A percentile compares a stretch with the other conserved stretches of the same genome.
Evolutionary conservation across 495 filamentous ascomycete species (phyloP).

Genomic region (Annulohypoxylon nitens): DNA sequence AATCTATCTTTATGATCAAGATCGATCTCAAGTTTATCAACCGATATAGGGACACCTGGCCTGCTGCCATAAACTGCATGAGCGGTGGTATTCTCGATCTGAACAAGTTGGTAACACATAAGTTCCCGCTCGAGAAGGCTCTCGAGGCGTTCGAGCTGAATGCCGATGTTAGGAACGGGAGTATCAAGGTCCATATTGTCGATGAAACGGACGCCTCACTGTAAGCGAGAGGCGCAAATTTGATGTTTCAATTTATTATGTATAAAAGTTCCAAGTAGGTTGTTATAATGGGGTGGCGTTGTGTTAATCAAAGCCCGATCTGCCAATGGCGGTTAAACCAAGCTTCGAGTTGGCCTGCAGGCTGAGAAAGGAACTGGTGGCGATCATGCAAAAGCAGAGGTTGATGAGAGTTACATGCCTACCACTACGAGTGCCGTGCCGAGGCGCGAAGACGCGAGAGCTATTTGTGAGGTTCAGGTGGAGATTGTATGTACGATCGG

Average conservation of each 20-base stretch:
- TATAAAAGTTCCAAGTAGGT: conserved; percentile 29
- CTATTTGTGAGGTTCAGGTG: neutral
- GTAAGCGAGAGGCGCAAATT: conserved; percentile 20
- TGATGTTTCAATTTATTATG: conserved; percentile 12
- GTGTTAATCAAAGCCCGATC: conserved; percentile 17
- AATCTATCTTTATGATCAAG: conserved; percentile 46
- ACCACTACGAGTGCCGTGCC: conserved; percentile 4
- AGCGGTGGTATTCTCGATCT: conserved; percentile 68
- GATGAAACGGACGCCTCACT: conserved; percentile 60
- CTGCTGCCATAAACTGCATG: conserved; percentile 64
- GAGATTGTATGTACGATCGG: conserved; percentile 32
- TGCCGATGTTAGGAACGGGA: conserved; percentile 62
- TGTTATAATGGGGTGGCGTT: conserved; percentile 23
- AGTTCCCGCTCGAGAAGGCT: conserved; percentile 68
- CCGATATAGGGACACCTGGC: conserved; percentile 74
- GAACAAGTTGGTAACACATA: conserved; percentile 63
- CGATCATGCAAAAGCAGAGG: conserved; percentile 36
- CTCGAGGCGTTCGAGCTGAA: conserved; percentile 66
- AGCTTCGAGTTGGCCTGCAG: conserved; percentile 17
- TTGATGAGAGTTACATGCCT: conserved; percentile 4
- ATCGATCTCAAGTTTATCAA: conserved; percentile 75
- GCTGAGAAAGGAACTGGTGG: neutral
- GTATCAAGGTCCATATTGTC: conserved; percentile 72
- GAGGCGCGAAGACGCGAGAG: conserved; percentile 17
- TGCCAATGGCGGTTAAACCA: conserved; percentile 5